Conservation (phyloP, 257 asterid species). For the Solanum chmielewskii region DNA sequence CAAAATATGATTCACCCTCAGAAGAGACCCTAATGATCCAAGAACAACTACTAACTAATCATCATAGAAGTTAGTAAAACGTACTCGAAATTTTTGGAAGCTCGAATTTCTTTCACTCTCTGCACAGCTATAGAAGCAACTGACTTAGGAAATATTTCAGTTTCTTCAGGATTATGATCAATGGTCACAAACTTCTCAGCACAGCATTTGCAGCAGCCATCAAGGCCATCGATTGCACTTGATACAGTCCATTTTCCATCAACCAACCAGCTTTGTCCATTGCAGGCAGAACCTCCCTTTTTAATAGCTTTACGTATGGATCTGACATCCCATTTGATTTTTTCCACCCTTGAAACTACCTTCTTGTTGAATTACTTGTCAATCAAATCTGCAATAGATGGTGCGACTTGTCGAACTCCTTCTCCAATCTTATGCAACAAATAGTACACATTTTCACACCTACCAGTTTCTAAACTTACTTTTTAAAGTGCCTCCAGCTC, state of each 20-base stretch:
- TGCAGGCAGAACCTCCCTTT: constrained; percentile 85
- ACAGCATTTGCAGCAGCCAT: constrained; percentile 66
- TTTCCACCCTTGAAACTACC: constrained; percentile 58
- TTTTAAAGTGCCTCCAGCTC: constrained; percentile 56
- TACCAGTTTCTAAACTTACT: constrained; percentile 47
- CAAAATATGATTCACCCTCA: constrained; percentile 2
- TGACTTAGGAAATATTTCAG: constrained; percentile 58
- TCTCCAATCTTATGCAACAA: constrained; percentile 65
- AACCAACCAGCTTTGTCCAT: constrained; percentile 83
- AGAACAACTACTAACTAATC: background rate
- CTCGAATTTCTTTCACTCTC: constrained; percentile 46
- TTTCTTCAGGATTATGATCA: constrained; percentile 74
- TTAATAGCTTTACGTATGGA: constrained; percentile 28
- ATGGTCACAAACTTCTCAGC: constrained; percentile 55
- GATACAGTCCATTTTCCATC: constrained; percentile 54
- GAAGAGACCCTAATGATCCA: background rate
- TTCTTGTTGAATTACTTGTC: constrained; percentile 68
- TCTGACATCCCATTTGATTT: constrained; percentile 51
- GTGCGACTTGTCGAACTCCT: constrained; percentile 55
- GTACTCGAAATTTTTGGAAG: constrained; percentile 77
- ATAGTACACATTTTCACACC: constrained; percentile 56
- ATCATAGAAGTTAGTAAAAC: background rate
- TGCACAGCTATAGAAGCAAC: constrained; percentile 60
- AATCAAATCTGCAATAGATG: constrained; percentile 51
- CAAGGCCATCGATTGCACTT: constrained; percentile 37